phyloP scores from a whole-genome alignment of 768 basidiomycete genomes.

The Gymnopilus dilepis region DNA sequence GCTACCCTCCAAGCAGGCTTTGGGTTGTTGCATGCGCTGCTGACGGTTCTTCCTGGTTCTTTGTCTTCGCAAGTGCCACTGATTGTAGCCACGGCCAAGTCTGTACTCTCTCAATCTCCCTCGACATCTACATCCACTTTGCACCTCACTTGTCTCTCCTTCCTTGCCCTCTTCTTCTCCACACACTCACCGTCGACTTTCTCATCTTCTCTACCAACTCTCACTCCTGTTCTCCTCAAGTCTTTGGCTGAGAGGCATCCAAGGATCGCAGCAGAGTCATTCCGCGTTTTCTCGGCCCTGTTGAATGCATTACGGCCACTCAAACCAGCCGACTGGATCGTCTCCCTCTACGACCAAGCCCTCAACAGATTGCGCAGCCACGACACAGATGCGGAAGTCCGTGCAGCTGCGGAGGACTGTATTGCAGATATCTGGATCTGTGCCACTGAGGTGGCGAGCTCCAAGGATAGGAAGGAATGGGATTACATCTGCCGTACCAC shows the following conservation, averaged over 20 bases:
- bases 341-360: constrained; percentile 77
- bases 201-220: constrained; percentile 57
- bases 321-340: constrained; percentile 67
- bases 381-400: constrained; percentile 92
- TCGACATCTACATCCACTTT: constrained; percentile 81
- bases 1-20: constrained; percentile 88
- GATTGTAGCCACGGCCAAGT: constrained; percentile 68
- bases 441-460: constrained; percentile 72
- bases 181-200: constrained; percentile 68
- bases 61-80: constrained; percentile 69
- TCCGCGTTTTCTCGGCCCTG: constrained; percentile 85
- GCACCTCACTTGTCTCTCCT: constrained; percentile 83
- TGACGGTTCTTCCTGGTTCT: constrained; percentile 84
- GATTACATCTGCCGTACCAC: constrained; percentile 74
- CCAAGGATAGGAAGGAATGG: constrained; percentile 78
- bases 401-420: constrained; percentile 79
- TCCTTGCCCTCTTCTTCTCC: constrained; percentile 84
- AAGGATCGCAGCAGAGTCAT: constrained; percentile 85
- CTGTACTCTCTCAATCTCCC: constrained; percentile 67
- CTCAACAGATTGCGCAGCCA: constrained; percentile 70
- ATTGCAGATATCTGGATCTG: constrained; percentile 89
- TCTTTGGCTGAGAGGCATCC: constrained; percentile 85
- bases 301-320: constrained; percentile 77
- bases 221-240: constrained; percentile 78
- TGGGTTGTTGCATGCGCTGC: constrained; percentile 72